Conservation (phyloP, 805 yeast species). For the Nadsonia fulvescens region DNA sequence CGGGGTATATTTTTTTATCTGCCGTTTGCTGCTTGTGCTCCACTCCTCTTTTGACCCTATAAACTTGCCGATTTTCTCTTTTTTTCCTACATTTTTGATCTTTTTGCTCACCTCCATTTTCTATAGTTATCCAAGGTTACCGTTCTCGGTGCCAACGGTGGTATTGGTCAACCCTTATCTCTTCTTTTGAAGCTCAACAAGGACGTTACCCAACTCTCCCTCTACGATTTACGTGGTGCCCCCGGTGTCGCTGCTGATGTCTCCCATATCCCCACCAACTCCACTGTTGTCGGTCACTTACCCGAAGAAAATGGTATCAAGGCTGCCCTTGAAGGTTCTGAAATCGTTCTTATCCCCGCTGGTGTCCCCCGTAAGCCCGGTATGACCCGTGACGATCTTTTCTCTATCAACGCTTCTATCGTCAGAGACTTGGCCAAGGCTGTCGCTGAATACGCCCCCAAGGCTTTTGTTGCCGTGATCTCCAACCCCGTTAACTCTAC, state of each 20-base stretch:
- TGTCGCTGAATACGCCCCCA: conserved; percentile 52
- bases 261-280: conserved; percentile 61
- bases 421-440: conserved; percentile 57
- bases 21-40: too few relatives aligned
- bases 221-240: conserved; percentile 70
- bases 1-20: too few relatives aligned
- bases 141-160: conserved; percentile 84
- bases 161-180: conserved; percentile 86
- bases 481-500: conserved; percentile 92
- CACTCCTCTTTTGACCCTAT: too few relatives aligned
- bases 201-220: conserved; percentile 43
- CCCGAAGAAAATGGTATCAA: conserved; percentile 49
- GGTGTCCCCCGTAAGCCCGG: conserved; percentile 92
- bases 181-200: conserved; percentile 58
- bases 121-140: too few relatives aligned
- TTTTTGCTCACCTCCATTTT: too few relatives aligned
- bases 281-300: conserved; percentile 39
- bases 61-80: too few relatives aligned
- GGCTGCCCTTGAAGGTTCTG: conserved; percentile 59
- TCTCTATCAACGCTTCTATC: conserved; percentile 69
- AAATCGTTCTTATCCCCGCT: conserved; percentile 79
- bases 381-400: conserved; percentile 81
- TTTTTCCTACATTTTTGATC: too few relatives aligned
- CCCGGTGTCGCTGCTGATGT: conserved; percentile 84
- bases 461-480: conserved; percentile 63